Evolutionary conservation across 2,329 filamentous ascomycete genomes (phyloP).

Genomic region (Beauveria scarabaeidicola): DNA sequence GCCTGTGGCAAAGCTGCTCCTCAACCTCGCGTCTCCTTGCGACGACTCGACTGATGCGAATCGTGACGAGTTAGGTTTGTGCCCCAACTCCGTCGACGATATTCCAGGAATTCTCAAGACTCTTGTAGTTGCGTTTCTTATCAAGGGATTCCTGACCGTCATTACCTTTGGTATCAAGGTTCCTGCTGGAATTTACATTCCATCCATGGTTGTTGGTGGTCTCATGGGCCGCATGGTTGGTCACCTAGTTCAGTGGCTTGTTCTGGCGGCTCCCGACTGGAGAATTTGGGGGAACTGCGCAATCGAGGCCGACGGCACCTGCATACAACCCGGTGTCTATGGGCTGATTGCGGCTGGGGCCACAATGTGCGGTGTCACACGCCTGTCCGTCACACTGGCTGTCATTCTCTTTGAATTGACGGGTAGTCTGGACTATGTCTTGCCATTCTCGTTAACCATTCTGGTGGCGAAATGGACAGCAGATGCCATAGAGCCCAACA

Average conservation of each 20-base stretch:
- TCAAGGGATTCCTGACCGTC: conserved; percentile 82
- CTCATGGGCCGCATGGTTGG: conserved; percentile 83
- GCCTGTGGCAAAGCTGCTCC: conserved; percentile 80
- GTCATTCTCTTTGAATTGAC: conserved; percentile 96
- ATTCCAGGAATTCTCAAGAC: conserved; percentile 71
- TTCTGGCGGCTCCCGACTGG: conserved; percentile 63
- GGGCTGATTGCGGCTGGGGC: conserved; percentile 89
- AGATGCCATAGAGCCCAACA: conserved; percentile 86
- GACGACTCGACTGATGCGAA: conserved; percentile 53
- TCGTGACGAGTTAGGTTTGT: conserved; percentile 63
- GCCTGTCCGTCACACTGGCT: conserved; percentile 83
- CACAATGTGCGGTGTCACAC: conserved; percentile 95
- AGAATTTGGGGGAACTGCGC: conserved; percentile 69
- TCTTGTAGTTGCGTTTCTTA: conserved; percentile 69
- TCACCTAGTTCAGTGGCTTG: conserved; percentile 74
- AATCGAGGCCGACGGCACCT: conserved; percentile 62
- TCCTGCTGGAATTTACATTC: conserved; percentile 93
- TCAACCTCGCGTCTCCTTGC: conserved; percentile 86
- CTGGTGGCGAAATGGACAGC: conserved; percentile 98
- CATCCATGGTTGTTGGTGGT: conserved; percentile 96
- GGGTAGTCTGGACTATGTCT: conserved; percentile 85
- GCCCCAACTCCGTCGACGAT: conserved; percentile 60
- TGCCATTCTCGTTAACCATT: conserved; percentile 88
- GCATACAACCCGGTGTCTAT: conserved; percentile 94
- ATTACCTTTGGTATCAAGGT: conserved; percentile 96